Percentiles rank a stretch among this genome's conserved stretches.
Evolutionary conservation across 257 asterid genomes (phyloP).

Genomic region (Fraxinus quadrangulata): DNA sequence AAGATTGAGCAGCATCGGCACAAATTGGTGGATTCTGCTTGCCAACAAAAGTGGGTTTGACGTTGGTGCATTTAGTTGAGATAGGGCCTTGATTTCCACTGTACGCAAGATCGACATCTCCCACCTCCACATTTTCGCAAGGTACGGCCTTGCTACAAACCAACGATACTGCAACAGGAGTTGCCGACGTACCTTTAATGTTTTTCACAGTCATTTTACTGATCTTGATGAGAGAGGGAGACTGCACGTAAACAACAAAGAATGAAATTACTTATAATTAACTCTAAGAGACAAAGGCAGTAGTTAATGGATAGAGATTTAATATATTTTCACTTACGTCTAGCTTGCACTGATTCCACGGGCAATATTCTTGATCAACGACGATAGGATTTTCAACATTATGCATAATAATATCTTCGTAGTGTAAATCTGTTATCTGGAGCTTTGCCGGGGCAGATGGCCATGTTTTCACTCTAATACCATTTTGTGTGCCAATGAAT

Average conservation of each 20-base stretch:
- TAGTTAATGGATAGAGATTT: neutral
- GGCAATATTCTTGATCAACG: slow-evolving; percentile 53
- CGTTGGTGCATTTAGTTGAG: slow-evolving; percentile 41
- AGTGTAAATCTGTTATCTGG: slow-evolving; percentile 28
- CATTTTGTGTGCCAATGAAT: slow-evolving; percentile 33
- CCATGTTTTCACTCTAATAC: slow-evolving; percentile 52
- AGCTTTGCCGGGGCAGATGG: slow-evolving; percentile 42
- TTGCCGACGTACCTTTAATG: slow-evolving; percentile 42
- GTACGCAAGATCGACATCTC: slow-evolving; percentile 44
- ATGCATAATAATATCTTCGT: slow-evolving; percentile 33
- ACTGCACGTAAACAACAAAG: neutral
- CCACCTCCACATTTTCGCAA: slow-evolving; percentile 43
- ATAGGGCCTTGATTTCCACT: slow-evolving; percentile 34
- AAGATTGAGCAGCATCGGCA: neutral
- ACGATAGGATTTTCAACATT: slow-evolving; percentile 40
- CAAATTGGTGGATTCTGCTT: slow-evolving; percentile 40
- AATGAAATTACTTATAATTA: neutral
- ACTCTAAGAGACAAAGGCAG: neutral
- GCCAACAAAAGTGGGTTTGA: slow-evolving; percentile 43
- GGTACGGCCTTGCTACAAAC: slow-evolving; percentile 48
- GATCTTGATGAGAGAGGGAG: slow-evolving; percentile 29
- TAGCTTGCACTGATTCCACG: slow-evolving; percentile 36
- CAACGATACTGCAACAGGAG: slow-evolving; percentile 29
- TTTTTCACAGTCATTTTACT: slow-evolving; percentile 29
- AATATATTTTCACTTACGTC: slow-evolving; percentile 19